Conservation (phyloP, 2,329 filamentous ascomycete species). For the Parasarocladium wereldwijsianum region DNA sequence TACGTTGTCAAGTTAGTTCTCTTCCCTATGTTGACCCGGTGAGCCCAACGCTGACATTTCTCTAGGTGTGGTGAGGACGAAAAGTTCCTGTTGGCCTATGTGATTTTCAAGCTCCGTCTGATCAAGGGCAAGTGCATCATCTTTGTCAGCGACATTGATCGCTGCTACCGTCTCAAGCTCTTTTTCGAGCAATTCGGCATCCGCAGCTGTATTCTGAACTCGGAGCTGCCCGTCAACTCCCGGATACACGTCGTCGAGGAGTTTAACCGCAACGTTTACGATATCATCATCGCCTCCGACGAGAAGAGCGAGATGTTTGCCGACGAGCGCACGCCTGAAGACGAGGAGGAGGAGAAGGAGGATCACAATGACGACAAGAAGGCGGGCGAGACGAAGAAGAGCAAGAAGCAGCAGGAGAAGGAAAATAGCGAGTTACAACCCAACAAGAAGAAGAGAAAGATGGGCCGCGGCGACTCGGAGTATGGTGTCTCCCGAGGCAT, state of each 20-base stretch:
- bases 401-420: slow-evolving; percentile 14
- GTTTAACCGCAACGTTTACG: slow-evolving; percentile 93
- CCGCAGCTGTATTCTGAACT: slow-evolving; percentile 84
- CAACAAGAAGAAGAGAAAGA: slow-evolving; percentile 52
- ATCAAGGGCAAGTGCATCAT: slow-evolving; percentile 77
- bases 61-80: slow-evolving; percentile 80
- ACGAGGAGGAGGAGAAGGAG: slow-evolving; percentile 27
- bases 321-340: slow-evolving; percentile 33
- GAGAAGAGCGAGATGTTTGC: slow-evolving; percentile 68
- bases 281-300: slow-evolving; percentile 94
- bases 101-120: slow-evolving; percentile 88
- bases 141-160: slow-evolving; percentile 69
- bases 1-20: slow-evolving; percentile 60
- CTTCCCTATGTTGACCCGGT: too few species aligned
- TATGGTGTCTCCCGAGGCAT: slow-evolving; percentile 85
- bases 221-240: slow-evolving; percentile 84
- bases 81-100: slow-evolving; percentile 84
- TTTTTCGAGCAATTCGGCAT: slow-evolving; percentile 97
- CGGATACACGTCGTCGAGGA: slow-evolving; percentile 90
- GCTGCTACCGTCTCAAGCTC: slow-evolving; percentile 81
- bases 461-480: slow-evolving; percentile 58
- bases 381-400: slow-evolving; percentile 9
- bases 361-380: slow-evolving; percentile 19
- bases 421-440: slow-evolving; percentile 6
- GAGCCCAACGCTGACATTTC: slow-evolving; percentile 9